Percentiles rank a stretch among this genome's conserved stretches.
These are phyloP conservation scores for Phyllosticta citriasiana DNA, from an alignment of 2,329 filamentous ascomycete species.

Conservation along the genomic window DNA sequence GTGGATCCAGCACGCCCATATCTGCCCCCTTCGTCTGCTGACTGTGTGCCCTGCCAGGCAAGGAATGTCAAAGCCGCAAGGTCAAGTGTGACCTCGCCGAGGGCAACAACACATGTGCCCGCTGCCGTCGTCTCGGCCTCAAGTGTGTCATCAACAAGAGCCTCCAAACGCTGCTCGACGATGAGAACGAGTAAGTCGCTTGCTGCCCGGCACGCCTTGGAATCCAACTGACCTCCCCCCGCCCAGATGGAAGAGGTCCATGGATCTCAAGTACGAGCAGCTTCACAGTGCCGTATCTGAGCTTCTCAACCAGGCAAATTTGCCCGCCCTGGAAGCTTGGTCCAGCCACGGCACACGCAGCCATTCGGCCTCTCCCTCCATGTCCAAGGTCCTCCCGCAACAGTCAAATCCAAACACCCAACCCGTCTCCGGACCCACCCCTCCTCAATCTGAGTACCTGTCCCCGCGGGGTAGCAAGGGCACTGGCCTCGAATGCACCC, in stretches of 20 bases:
- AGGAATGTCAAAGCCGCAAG: slow-evolving; percentile 27
- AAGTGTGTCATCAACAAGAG: slow-evolving; percentile 67
- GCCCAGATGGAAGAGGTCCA: slow-evolving; percentile 23
- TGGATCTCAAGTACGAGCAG: slow-evolving; percentile 18
- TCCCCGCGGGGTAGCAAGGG: slow-evolving; percentile 18
- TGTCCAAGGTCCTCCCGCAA: slow-evolving; percentile 3
- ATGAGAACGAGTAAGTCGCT: slow-evolving; percentile 20
- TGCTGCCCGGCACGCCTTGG: neutral
- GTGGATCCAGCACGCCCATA: neutral
- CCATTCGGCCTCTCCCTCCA: slow-evolving; percentile 14
- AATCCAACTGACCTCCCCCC: neutral
- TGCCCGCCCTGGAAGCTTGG: slow-evolving; percentile 17
- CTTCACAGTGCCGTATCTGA: slow-evolving; percentile 20
- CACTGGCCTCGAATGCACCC: slow-evolving; percentile 24
- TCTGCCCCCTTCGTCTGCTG: neutral
- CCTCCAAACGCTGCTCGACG: slow-evolving; percentile 23
- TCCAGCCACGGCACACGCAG: slow-evolving; percentile 10
- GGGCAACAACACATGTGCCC: slow-evolving; percentile 23
- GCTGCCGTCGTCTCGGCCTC: slow-evolving; percentile 42
- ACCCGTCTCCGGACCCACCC: slow-evolving; percentile 14
- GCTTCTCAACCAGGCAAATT: slow-evolving; percentile 20
- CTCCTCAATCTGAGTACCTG: slow-evolving; percentile 18
- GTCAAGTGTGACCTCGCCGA: slow-evolving; percentile 25
- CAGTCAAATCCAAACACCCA: slow-evolving; percentile 1
- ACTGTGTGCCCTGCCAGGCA: slow-evolving; percentile 14